Base-by-base conservation (phyloP, 1,139 yeast genomes). In the Candida pseudocylindracea region DNA sequence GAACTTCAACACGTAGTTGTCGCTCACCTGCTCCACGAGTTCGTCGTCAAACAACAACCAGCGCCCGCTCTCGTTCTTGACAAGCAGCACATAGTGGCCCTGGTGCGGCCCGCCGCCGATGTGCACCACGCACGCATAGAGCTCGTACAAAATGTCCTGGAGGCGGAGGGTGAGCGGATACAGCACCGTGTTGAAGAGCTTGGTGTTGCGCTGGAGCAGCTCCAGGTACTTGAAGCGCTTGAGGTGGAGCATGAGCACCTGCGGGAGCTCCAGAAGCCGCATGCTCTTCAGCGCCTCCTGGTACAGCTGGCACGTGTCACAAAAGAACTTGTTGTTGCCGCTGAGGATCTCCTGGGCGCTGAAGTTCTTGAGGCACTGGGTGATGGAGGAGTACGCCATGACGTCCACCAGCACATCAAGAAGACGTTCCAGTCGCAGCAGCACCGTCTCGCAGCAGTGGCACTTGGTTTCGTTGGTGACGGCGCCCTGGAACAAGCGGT, bases 41-140 rank as follows among this genome's bases (percentile, higher is more conserved):
- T 88, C 98, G 50, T 88, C 98, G 49, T 88, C 98, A 52, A 80
- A 88, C 37, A 88, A 53, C 27, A 88, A 55, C 98, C 98, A 88
- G 1, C 94, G 80, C 30, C 72, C 70, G 13, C 67, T 63, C 36
- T 67, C 72, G 10, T 85, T 74, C 48, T 83, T 83, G 40, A 92
- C 76, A 8, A 88, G 57, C 0, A 93, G 68, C 10, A 88, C 85
- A 46, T 88, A 88, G 50, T 88, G 98, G 0, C 98, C 98, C 52
- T 85, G 95, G 59, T 83, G 83, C 2, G 96, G 95, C 0, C 96
- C 96, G 2, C 95, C 93, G 4, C 98, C 98, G 44, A 88, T 74
- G 46, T 88, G 98, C 13, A 88, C 83, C 15, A 88, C 91, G 30
- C 85, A 72, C 0, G 91, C 83, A 39, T 72, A 75, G 34, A 88